Conservation (phyloP, 106 monocot genomes). For the Platanthera guangdongensis region DNA sequence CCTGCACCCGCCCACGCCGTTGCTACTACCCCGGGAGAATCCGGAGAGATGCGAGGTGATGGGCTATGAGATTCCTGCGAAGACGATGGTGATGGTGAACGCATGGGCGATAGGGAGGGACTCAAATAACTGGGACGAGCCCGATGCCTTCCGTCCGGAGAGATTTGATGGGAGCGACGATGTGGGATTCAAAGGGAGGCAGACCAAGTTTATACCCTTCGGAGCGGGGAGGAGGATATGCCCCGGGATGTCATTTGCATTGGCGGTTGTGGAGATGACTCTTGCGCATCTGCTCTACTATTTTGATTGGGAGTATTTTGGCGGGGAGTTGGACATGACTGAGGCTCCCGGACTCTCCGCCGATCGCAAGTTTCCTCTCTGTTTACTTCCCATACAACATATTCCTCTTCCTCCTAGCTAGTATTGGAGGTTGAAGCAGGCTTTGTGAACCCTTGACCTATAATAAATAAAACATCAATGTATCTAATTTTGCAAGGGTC, state of each 20-base stretch:
- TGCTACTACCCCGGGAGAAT: neutral
- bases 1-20: neutral
- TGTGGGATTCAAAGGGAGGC: neutral
- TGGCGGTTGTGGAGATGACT: too few species aligned
- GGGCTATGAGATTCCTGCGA: neutral
- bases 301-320: too few species aligned
- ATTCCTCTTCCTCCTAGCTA: too few species aligned
- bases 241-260: neutral
- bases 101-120: neutral
- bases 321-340: too few species aligned
- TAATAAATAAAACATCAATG: too few species aligned
- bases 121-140: neutral
- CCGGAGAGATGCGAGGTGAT: neutral
- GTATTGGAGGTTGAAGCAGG: too few species aligned
- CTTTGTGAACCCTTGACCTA: too few species aligned
- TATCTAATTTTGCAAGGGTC: too few species aligned
- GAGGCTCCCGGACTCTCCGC: too few species aligned
- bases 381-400: too few species aligned
- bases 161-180: neutral
- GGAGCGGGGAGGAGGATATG: constrained; percentile 3
- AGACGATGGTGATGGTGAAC: neutral
- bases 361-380: too few species aligned
- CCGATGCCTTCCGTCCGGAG: neutral
- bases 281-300: too few species aligned
- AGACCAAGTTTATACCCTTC: neutral